Percentiles rank a stretch among this genome's conserved stretches.
Evolutionary conservation across 2,329 filamentous ascomycete species (phyloP).

Genomic region (Karstenula rhodostoma): DNA sequence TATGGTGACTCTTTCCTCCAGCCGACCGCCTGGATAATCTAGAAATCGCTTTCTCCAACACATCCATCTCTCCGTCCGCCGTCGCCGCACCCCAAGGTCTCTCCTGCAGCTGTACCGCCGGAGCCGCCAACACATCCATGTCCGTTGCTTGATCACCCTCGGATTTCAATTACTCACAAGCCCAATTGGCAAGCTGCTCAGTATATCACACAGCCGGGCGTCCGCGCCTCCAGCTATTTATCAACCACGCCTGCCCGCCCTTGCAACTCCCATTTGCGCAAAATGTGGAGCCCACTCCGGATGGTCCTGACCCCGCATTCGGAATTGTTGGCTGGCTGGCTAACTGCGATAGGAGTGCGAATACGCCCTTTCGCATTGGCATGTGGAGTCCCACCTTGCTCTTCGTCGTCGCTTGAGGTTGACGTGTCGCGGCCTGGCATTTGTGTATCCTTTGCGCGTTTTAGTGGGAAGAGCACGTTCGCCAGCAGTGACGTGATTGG

Average conservation of each 20-base stretch:
- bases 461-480: neutral
- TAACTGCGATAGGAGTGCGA: constrained; percentile 11
- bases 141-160: neutral
- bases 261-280: no score
- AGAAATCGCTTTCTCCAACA: constrained; percentile 21
- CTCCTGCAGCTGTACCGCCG: constrained; percentile 34
- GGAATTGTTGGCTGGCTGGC: constrained; percentile 9
- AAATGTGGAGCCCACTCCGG: constrained; percentile 8
- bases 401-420: neutral
- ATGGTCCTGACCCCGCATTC: constrained; percentile 6
- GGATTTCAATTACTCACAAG: no score
- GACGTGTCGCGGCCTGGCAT: neutral
- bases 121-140: constrained; percentile 43
- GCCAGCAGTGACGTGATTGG: neutral
- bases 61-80: constrained; percentile 25
- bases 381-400: neutral
- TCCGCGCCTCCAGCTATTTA: constrained; percentile 3
- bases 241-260: no score
- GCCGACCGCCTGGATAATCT: constrained; percentile 18
- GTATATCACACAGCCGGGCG: neutral
- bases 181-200: neutral
- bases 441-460: neutral
- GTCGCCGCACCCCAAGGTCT: constrained; percentile 18
- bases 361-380: constrained; percentile 9
- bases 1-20: constrained; percentile 15